Base-by-base conservation (phyloP, 768 basidiomycete genomes). In the Trametes cubensis region DNA sequence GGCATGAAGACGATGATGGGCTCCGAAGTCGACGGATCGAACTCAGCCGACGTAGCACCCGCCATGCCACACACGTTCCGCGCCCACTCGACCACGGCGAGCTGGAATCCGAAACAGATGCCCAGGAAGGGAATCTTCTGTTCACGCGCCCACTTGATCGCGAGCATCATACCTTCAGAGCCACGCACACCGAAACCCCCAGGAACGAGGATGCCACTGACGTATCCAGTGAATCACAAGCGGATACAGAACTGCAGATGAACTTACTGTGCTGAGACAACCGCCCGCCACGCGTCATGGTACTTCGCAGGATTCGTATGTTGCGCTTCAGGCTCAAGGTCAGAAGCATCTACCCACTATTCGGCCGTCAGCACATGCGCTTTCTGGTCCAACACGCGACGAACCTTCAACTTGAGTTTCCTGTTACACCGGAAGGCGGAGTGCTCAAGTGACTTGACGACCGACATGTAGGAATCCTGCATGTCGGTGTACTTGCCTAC, bases 401-500 rank as follows among this genome's bases (percentile, higher is more conserved):
- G 47, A 66, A 92, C 95, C 67, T 93, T 84, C 42, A 98, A 80
- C 54, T 78, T 80, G 41, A 99, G 83, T 71, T 92, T 95, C 59
- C 92, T 80, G 59, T 87, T 90, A 57, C 96, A 91, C 45, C 94
- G 86, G 79, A 98, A 94, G 0, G 95, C 93, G 6, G 95, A 95
- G 75, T 99, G 96, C 75, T 99, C 96, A 39, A 99, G 81, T 21
- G 97, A 86, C 80, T 99, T 99, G 70, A 87, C 88, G 58, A 99
- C 96, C 28, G 92, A 94, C 93, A 98, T 98, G 74, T 99, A 99
- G 26, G 95, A 97, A 75, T 99, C 96, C 76, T 94, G 92, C 49
- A 98, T 80, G 66, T 94, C 88, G 14, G 95, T 98, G 79, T 99
- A 99, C 77, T 99, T 99, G 47, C 96, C 96, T 17, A 99, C 95